Conservation (phyloP, 2,329 filamentous ascomycete genomes). For the Didymella pinodella region DNA sequence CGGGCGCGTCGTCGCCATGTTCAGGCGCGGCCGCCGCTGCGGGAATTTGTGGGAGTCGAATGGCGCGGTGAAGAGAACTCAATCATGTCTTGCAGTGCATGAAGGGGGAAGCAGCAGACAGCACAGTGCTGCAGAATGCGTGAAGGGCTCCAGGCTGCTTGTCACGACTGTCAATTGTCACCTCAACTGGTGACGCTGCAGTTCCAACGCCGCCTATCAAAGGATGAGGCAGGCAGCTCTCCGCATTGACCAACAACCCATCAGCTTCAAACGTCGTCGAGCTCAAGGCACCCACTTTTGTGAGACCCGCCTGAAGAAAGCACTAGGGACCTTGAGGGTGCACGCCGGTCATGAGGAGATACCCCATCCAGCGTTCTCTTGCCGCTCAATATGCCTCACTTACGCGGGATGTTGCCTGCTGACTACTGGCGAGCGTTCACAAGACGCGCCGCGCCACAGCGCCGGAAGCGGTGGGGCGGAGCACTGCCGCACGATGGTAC, state of each 20-base stretch:
- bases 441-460: conserved; percentile 20
- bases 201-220: neutral
- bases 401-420: conserved; percentile 21
- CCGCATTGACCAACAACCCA: neutral
- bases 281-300: conserved; percentile 28
- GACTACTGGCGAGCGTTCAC: conserved; percentile 32
- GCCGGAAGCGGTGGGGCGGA: conserved; percentile 21
- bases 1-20: conserved; percentile 47
- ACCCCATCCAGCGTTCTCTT: neutral
- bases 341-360: conserved; percentile 9
- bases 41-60: conserved; percentile 32
- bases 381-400: conserved; percentile 26
- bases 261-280: conserved; percentile 21
- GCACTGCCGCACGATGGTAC: neutral
- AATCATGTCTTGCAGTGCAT: conserved; percentile 30
- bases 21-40: conserved; percentile 42
- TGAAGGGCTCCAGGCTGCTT: neutral
- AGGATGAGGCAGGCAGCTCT: neutral
- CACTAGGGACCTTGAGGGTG: conserved; percentile 18
- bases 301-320: conserved; percentile 14
- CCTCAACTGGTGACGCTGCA: neutral
- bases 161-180: neutral
- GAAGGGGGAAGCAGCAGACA: neutral
- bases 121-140: neutral
- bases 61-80: conserved; percentile 30